Evolutionary conservation across 2,329 filamentous ascomycete genomes (phyloP).

Genomic region (Arthrobotrys iridis): DNA sequence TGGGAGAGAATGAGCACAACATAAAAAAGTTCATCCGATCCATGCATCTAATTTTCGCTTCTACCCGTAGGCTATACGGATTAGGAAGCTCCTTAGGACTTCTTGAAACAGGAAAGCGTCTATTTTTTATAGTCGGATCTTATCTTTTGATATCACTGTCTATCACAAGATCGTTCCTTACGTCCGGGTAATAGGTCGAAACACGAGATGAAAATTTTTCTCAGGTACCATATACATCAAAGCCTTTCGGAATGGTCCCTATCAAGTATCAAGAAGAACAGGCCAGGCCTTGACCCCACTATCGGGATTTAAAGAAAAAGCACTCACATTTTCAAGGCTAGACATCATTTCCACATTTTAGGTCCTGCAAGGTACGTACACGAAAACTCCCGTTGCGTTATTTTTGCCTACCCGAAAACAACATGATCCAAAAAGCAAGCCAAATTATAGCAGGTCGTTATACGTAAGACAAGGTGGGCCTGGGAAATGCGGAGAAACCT

Average conservation of each 20-base stretch:
- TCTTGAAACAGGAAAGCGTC: conserved; percentile 11
- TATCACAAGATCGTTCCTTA: conserved; percentile 10
- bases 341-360: not conserved
- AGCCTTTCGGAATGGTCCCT: conserved; percentile 32
- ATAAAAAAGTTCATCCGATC: conserved; percentile 4
- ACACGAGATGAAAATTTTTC: conserved; percentile 9
- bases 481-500: conserved; percentile 54
- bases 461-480: conserved; percentile 48
- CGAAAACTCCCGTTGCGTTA: conserved; percentile 46
- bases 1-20: not conserved
- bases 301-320: conserved; percentile 26
- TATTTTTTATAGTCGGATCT: conserved; percentile 34
- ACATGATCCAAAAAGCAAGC: conserved; percentile 6
- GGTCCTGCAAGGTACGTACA: conserved; percentile 38
- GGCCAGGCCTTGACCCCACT: conserved; percentile 27
- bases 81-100: conserved; percentile 34
- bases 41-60: conserved; percentile 31
- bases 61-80: conserved; percentile 30
- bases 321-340: conserved; percentile 25
- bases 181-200: conserved; percentile 26
- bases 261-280: not conserved
- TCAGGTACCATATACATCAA: conserved; percentile 9
- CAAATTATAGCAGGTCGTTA: conserved; percentile 41
- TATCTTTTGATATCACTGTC: conserved; percentile 34
- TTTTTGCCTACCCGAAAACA: conserved; percentile 40